Evolutionary conservation across 768 basidiomycete species (phyloP), one percentile per base, ranked within the genome.

Genomic region (Coprinellus micaceus): DNA sequence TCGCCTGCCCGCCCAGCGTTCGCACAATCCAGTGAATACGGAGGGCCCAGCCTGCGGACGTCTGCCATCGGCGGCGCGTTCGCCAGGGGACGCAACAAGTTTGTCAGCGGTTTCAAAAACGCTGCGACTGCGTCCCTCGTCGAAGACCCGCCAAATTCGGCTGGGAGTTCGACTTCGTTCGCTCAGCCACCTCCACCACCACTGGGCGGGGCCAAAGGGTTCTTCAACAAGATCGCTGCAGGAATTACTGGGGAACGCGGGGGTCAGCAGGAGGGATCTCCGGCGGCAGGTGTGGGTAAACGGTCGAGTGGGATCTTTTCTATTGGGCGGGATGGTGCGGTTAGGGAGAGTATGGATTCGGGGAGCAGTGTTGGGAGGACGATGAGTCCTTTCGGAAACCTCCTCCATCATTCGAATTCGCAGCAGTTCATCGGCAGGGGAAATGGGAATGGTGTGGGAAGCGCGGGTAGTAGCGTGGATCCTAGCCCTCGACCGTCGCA

Each of bases 31-130:
- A 43, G 15, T 19, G 40, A 19, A 43, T 4, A 7, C n/a, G 40
- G 40, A 21, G 13, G 7, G 40, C 19, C 40, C 19, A 43, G 40
- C 40, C 36, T 5, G 13, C 40, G 40, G 40, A 6, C n/a, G 15
- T 43, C 64, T 19, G 69, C 67, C 44, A 54, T 70, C 25, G 66
- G 67, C 1, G 53, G 50, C 3, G 56, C 56, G 10, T n/a, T 57
- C 21, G 28, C 56, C 2, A 12, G 56, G 26, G 67, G 67, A 47
- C 64, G 62, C 51, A 66, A 64, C 37, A 58, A 64, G 6, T 25
- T 70, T n/a, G 66, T 57, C 10, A 37, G 47, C 22, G 58, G 49
- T 2, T 37, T 39, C 54, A 54, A 54, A 25, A 19, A n/a, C 37
- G 19, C 44, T 46, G 30, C 26, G 22, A 21, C 30, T 30, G 28